Evolutionary conservation across 345 rosid genomes (phyloP), one percentile per base, ranked within the genome.

Genomic region (Murraya paniculata): DNA sequence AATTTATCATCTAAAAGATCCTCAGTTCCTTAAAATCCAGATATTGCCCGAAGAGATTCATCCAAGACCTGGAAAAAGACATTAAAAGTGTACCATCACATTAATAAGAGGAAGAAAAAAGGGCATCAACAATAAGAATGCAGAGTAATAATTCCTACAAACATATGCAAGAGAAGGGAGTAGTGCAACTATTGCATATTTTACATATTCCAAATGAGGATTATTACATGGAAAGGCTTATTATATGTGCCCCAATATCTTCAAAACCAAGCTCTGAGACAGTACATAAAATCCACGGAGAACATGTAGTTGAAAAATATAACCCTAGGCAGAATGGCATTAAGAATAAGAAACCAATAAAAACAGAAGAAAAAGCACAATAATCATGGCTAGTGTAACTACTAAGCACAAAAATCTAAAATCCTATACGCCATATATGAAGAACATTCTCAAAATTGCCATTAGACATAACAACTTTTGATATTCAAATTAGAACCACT

Each of bases 11-110:
- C 93, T 25, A 83, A 81, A 83, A 81, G 91, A 83, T 91, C 96
- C 85, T 92, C 99, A 28, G 92, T 95, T 87, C 98, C 99, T 84
- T 86, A 92, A 82, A 88, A 93, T 85, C 98, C 99, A 91, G 91
- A 92, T 82, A 90, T 80, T 65, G 94, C 98, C 74, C 98, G 92
- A 80, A 95, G 96, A 81, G 90, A 89, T 78, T 89, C 96, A 87
- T 95, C 99, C 86, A 93, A 86, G 72, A 92, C 98, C 98, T 95
- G 88, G 80, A 80, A 71, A 62, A 80, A 64, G 25, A 73, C 25
- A 68, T 16, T 36, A 68, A 27, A 69, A 53, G 36, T 25, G 58
- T 41, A 25, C 19, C 68, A 64, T 13, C 38, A 33, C 8, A 30
- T 13, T 13, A 79, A 57, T 27, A 13, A 64, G 53, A 61, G 28